A percentile compares a stretch with the other conserved stretches of the same genome.
Conservation (phyloP, 129 eudicot species). For the Helianthus tuberosus region DNA sequence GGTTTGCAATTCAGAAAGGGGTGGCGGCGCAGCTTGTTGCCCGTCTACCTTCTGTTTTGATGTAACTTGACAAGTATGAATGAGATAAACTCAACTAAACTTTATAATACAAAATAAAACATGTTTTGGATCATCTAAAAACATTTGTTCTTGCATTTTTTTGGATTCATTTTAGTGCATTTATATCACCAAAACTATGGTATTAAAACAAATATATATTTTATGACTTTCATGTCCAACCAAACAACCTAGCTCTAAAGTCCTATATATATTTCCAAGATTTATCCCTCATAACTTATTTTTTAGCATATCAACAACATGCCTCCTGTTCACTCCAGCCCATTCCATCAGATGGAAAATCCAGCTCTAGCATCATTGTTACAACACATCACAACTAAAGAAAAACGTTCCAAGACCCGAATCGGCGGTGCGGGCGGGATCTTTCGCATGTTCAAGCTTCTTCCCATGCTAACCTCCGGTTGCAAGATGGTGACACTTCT, state of each 20-base stretch:
- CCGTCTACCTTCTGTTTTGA: no score
- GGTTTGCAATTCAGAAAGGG: no score
- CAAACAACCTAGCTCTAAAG: background rate
- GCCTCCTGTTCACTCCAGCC: slow-evolving; percentile 64
- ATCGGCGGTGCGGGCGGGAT: slow-evolving; percentile 44
- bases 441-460: slow-evolving; percentile 83
- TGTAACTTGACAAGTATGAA: no score
- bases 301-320: slow-evolving; percentile 31
- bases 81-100: background rate
- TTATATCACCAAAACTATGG: no score
- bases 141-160: no score
- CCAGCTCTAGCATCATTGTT: slow-evolving; percentile 49
- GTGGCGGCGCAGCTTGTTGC: no score
- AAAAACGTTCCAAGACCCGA: slow-evolving; percentile 44
- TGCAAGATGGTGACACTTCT: slow-evolving; percentile 76
- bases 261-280: slow-evolving; percentile 22
- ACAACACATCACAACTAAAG: slow-evolving; percentile 35
- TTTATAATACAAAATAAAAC: background rate
- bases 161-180: no score
- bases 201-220: background rate
- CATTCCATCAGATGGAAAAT: slow-evolving; percentile 61
- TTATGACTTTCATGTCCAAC: background rate
- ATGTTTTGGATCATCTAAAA: background rate
- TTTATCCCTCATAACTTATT: slow-evolving; percentile 6
- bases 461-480: slow-evolving; percentile 87